Evolutionary conservation across 805 yeast species (phyloP), one percentile per base, ranked within the genome.

Genomic region (Wickerhamiella siamensis): DNA sequence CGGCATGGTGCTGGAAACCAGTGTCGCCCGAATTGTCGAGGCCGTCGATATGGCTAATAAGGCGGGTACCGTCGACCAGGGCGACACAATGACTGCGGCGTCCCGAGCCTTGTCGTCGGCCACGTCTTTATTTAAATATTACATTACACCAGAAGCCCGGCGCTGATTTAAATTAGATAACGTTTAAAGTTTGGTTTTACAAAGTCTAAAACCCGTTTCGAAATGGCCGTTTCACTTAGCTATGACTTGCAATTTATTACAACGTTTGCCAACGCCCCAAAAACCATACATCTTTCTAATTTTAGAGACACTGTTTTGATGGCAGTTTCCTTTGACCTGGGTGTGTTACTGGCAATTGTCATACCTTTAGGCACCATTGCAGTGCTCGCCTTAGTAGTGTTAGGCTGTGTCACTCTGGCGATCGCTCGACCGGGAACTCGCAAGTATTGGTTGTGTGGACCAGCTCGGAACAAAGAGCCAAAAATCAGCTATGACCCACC

Each of bases 1-100:
- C 20, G 98, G 98, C 0, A 79, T 91, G 93, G 98, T 91, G 6
- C 82, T 91, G 31, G 98, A 91, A 57, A 87, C 97, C 2, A 83
- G 79, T 50, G 83, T 86, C 17, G 56, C 64, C 20, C 74, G 79
- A 45, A 86, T 91, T 29, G 95, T 91, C 4, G 75, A 74, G 2
- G 72, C 69, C 0, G 67, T 63, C 3, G 67, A 64, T 42, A 60
- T 60, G 27, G 63, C 63, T 12, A 62, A 62, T 42, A 44, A 48
- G 17, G 34, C 47, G 1, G 43, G 41, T 29, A 42, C 36, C 14
- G 35, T 42, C 17, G 41, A 26, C 4, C 39, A 41, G 16, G 50
- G 43, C 3, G 52, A 49, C 16, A 48, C 52, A 1, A 27, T 49
- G 22, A 33, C 46, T 4, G 45, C 46, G 3, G 54, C 54, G 4